These are phyloP conservation scores for Pezicula carpinea DNA, from an alignment of 2,329 filamentous ascomycete genomes.

Conservation along the genomic window DNA sequence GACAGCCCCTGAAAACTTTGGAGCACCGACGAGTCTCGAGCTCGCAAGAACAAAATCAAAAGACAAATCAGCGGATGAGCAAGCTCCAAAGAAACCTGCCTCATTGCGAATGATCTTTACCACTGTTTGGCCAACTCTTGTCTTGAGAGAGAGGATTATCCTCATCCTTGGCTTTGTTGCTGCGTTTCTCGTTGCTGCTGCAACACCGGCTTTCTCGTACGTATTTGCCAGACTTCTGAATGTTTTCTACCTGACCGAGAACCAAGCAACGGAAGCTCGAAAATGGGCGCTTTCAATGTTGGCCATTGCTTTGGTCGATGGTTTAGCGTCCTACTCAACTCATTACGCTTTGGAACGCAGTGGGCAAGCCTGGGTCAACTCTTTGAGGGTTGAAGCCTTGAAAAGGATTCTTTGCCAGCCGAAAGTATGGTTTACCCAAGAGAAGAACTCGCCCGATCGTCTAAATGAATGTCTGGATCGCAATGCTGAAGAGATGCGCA, in stretches of 20 bases:
- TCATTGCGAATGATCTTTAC: slow-evolving; percentile 52
- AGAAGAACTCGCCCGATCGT: slow-evolving; percentile 56
- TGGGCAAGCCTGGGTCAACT: slow-evolving; percentile 74
- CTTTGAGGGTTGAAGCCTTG: slow-evolving; percentile 63
- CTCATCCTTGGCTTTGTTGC: slow-evolving; percentile 55
- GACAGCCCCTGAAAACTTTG: no score
- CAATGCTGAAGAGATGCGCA: slow-evolving; percentile 83
- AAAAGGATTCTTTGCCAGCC: slow-evolving; percentile 70
- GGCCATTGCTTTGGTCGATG: slow-evolving; percentile 63
- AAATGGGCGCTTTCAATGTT: slow-evolving; percentile 69
- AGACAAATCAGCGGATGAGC: not conserved
- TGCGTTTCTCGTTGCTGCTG: slow-evolving; percentile 19
- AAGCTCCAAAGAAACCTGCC: not conserved
- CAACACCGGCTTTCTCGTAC: slow-evolving; percentile 63
- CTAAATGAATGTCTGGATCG: slow-evolving; percentile 72
- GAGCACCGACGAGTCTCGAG: not conserved
- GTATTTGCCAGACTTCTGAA: slow-evolving; percentile 68
- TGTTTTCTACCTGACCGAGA: slow-evolving; percentile 55
- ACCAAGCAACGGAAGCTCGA: slow-evolving; percentile 14
- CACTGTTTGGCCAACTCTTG: slow-evolving; percentile 67
- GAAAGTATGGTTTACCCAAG: slow-evolving; percentile 70
- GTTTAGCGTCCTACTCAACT: slow-evolving; percentile 57
- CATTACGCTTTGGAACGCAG: slow-evolving; percentile 68
- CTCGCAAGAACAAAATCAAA: not conserved
- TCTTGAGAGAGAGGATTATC: slow-evolving; percentile 42